Evolutionary conservation across 148 eudicot genomes (phyloP), one percentile per base, ranked within the genome.

Genomic region (Simmondsia chinensis): DNA sequence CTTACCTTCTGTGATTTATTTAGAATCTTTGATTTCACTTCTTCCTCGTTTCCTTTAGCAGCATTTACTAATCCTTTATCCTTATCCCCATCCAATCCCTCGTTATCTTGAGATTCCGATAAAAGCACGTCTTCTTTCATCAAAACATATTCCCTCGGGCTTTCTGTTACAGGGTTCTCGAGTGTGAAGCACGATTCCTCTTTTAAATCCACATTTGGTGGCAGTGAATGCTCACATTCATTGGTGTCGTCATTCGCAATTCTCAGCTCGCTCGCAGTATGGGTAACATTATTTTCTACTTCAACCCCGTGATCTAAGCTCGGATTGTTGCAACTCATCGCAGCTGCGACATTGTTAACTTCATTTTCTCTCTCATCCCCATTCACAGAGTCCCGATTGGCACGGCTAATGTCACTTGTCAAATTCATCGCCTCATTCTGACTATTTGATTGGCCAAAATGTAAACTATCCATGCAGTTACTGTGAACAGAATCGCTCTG

Each of bases 1-100:
- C n/a, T 16, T 56, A 87, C 96, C 96, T 69, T 79, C 26, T 46
- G 68, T 39, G 63, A 19, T 56, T 43, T 69, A 48, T 52, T 59
- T 17, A 51, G 22, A 24, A 47, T 43, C 33, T 29, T 52, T 51
- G 39, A 40, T 59, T 66, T 64, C 17, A 51, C 37, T 8, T 48
- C 65, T 25, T 46, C 65, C 41, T 40, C 42, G 33, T 61, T 61
- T 30, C 52, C 40, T 51, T 25, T 53, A 36, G 30, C 17, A 3
- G 29, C 5, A 12, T 43, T 55, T 34, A 39, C 39, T 2, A 24
- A 57, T 26, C 38, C 66, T 39, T 60, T 66, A 26, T 53, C 73
- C 38, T 52, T 48, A 27, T 56, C 62, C 20, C 10, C 46, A 54
- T 63, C 41, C 50, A 46, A 53, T 50, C 66, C 71, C 33, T 53